Evolutionary conservation across 1,284 basidiomycete species (phyloP).

Genomic region (Cutaneotrichosporon daszewskae): DNA sequence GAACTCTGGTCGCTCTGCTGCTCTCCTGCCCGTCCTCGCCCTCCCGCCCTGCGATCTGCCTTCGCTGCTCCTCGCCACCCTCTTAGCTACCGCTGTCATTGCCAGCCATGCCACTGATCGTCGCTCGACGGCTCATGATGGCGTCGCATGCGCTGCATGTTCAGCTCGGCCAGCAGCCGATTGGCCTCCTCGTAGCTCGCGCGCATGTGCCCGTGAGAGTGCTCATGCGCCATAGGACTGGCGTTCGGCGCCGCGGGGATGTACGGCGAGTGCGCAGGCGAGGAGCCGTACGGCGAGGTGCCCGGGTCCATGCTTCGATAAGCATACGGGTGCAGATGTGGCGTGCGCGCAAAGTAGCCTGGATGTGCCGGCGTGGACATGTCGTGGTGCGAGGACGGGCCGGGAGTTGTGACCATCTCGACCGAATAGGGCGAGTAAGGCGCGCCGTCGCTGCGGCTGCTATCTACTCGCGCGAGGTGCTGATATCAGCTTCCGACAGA

Average conservation of each 20-base stretch:
- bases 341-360: slow-evolving; percentile 1
- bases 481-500: not conserved
- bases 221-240: not conserved
- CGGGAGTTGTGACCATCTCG: slow-evolving; percentile 1
- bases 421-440: slow-evolving; percentile 1
- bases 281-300: slow-evolving; percentile 9
- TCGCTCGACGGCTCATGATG: slow-evolving; percentile 1
- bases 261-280: slow-evolving; percentile 1
- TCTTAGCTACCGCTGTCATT: too few species aligned
- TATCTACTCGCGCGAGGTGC: slow-evolving; percentile 7
- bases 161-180: slow-evolving; percentile 37
- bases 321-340: too few species aligned
- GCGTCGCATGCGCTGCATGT: slow-evolving; percentile 25
- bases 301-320: too few species aligned
- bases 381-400: slow-evolving; percentile 3
- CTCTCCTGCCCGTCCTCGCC: too few species aligned
- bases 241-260: not conserved
- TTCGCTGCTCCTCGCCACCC: too few species aligned
- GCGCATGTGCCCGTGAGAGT: slow-evolving; percentile 19
- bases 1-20: too few species aligned
- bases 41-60: too few species aligned
- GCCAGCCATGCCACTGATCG: too few species aligned
- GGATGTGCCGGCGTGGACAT: too few species aligned
- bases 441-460: not conserved
- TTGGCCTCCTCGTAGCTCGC: slow-evolving; percentile 41